A percentile compares a stretch with the other conserved stretches of the same genome.
phyloP scores from a whole-genome alignment of 768 basidiomycete species.

The Scleroderma bovista region DNA sequence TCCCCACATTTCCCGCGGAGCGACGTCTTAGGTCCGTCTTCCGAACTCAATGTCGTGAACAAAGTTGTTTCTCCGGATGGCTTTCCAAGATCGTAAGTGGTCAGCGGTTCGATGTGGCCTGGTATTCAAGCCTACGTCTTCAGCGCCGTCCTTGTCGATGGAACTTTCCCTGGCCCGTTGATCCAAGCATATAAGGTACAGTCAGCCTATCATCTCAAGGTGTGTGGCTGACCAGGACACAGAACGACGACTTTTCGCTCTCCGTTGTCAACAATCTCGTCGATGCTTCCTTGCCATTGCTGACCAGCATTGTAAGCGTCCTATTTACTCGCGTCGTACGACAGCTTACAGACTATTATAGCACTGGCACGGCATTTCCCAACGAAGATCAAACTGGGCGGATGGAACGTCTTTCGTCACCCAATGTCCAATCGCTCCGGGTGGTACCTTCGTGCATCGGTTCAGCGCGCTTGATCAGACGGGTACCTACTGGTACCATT shows the following conservation, averaged over 20 bases:
- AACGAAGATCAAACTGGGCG: conserved; percentile 36
- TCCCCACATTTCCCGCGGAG: not conserved
- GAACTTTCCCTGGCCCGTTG: conserved; percentile 43
- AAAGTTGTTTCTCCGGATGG: conserved; percentile 37
- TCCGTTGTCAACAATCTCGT: conserved; percentile 43
- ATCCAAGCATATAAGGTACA: conserved; percentile 32
- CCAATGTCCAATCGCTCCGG: conserved; percentile 27
- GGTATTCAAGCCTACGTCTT: not conserved
- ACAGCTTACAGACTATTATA: conserved; percentile 10
- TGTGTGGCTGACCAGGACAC: not conserved
- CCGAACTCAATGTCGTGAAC: not conserved
- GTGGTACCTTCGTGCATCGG: conserved; percentile 18
- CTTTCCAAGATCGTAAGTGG: conserved; percentile 37
- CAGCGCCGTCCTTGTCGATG: conserved; percentile 33
- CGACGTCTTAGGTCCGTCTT: not conserved
- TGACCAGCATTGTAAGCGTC: conserved; percentile 40
- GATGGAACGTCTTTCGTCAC: conserved; percentile 41
- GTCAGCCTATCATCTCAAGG: not conserved
- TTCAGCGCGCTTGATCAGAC: conserved; percentile 19
- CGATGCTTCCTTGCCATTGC: conserved; percentile 43
- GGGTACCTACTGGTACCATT: conserved; percentile 33
- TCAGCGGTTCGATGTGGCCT: not conserved
- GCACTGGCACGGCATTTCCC: conserved; percentile 56
- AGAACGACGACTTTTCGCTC: conserved; percentile 38
- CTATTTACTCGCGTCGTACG: too few relatives aligned